Base-by-base conservation (phyloP, 1,284 basidiomycete species). In the Ganoderma resinaceum region DNA sequence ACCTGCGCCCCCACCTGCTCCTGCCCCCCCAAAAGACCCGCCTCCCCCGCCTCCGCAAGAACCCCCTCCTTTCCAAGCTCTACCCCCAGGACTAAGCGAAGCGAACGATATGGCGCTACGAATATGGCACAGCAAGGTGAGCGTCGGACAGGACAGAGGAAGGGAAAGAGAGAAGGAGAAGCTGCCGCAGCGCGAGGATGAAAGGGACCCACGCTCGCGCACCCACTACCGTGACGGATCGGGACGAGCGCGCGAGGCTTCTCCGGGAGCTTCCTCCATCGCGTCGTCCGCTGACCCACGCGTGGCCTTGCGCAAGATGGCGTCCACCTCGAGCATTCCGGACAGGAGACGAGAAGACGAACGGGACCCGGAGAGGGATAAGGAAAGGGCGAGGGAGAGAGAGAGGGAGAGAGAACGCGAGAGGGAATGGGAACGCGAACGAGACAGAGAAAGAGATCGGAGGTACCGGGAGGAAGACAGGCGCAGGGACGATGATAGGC, bases 191-290 rank as follows among this genome's bases (percentile, higher is more conserved):
- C 46, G 46, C 23, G 58, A 60, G 35, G 58, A 60, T 23, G n/a
- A 11, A 29, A 18, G 12, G 5, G 46, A 61, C 55, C 31, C 31
- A 33, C 55, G 57, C 26, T 33, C 69, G 18, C 67, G 67, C 61
- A 23, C 61, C 20, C 52, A 33, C 16, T 59, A 33, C 35, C 62
- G 33, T 62, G 61, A 57, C 49, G 58, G 29, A 16, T 29, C n/a
- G 23, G 58, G 37, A 40, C 58, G 58, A 57, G 64, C 31, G 49
- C 62, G 65, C 65, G 60, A 65, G n/a, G 46, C 23, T 16, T 72
- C 70, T 7, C 64, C 64, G n/a, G 53, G 53, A 20, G 66, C 67
- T 18, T 53, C 60, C 16, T 72, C 71, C n/a, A 64, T 65, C 38
- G 61, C 67, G 26, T 70, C 71, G 23, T 65, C 66, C 23, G 61